phyloP scores from a whole-genome alignment of 768 basidiomycete genomes.

The Agrocybe chaxingu region DNA sequence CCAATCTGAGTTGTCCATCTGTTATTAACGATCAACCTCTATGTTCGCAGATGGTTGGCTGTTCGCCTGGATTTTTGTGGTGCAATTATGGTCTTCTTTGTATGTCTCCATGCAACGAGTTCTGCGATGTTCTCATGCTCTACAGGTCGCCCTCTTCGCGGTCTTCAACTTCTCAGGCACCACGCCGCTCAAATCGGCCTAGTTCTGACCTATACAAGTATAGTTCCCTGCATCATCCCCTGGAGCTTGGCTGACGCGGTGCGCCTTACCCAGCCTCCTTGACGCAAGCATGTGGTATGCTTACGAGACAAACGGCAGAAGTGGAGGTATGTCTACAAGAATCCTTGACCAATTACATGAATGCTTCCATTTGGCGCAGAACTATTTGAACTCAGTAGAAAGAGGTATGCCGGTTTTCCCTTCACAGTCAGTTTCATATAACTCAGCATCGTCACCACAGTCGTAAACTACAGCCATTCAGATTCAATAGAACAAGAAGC shows the following conservation, averaged over 20 bases:
- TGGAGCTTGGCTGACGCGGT: background rate
- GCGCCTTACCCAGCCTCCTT: constrained; percentile 35
- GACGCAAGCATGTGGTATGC: constrained; percentile 49
- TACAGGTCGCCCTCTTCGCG: constrained; percentile 62
- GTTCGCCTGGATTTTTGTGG: constrained; percentile 72
- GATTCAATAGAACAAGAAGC: constrained; percentile 62
- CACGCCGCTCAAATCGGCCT: constrained; percentile 68
- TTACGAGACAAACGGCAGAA: constrained; percentile 61
- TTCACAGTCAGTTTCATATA: background rate
- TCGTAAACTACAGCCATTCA: constrained; percentile 50
- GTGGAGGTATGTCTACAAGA: constrained; percentile 44
- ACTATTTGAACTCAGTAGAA: constrained; percentile 67
- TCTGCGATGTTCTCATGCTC: background rate
- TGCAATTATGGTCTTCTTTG: constrained; percentile 51
- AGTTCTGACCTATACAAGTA: constrained; percentile 65
- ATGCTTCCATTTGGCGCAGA: constrained; percentile 30
- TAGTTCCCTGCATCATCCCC: background rate
- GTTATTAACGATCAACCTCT: background rate
- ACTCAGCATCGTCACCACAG: constrained; percentile 18
- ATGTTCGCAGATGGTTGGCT: constrained; percentile 54
- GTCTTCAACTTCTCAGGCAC: constrained; percentile 54
- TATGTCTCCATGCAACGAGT: constrained; percentile 23
- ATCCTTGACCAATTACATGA: background rate
- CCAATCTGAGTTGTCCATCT: background rate
- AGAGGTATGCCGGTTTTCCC: constrained; percentile 31